phyloP scores from a whole-genome alignment of 129 eudicot species.

The Flaveria linearis region DNA sequence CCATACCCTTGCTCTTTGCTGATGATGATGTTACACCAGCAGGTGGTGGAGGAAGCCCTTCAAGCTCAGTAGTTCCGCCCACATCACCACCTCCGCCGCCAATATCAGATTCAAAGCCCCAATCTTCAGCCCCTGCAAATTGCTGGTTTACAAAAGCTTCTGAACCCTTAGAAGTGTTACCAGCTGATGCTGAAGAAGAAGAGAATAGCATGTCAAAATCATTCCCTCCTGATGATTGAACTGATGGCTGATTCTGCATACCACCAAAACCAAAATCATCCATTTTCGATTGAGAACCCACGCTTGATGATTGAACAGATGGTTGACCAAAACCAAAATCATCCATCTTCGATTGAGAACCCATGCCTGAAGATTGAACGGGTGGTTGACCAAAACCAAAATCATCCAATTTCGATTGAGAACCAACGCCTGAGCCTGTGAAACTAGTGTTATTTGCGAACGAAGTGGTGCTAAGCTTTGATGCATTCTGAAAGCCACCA shows the following conservation, averaged over 20 bases:
- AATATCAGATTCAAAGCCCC: slow-evolving; percentile 62
- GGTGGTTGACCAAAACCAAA: slow-evolving; percentile 40
- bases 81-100: slow-evolving; percentile 70
- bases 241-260: slow-evolving; percentile 46
- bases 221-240: slow-evolving; percentile 54
- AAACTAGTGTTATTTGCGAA: slow-evolving; percentile 22
- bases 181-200: slow-evolving; percentile 42
- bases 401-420: slow-evolving; percentile 30
- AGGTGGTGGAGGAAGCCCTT: slow-evolving; percentile 99
- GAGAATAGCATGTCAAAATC: slow-evolving; percentile 65
- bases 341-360: slow-evolving; percentile 29
- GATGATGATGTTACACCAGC: slow-evolving; percentile 68
- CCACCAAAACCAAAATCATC: slow-evolving; percentile 59
- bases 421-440: slow-evolving; percentile 16
- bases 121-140: slow-evolving; percentile 73
- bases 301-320: slow-evolving; percentile 40
- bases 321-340: slow-evolving; percentile 42
- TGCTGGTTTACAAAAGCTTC: slow-evolving; percentile 46
- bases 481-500: slow-evolving; percentile 65
- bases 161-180: slow-evolving; percentile 37
- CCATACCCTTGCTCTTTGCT: slow-evolving; percentile 91
- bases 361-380: slow-evolving; percentile 37
- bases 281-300: slow-evolving; percentile 38
- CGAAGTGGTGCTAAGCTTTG: slow-evolving; percentile 39
- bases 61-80: slow-evolving; percentile 85